Conservation (phyloP, 257 asterid genomes). For the Capsicum rhomboideum region DNA sequence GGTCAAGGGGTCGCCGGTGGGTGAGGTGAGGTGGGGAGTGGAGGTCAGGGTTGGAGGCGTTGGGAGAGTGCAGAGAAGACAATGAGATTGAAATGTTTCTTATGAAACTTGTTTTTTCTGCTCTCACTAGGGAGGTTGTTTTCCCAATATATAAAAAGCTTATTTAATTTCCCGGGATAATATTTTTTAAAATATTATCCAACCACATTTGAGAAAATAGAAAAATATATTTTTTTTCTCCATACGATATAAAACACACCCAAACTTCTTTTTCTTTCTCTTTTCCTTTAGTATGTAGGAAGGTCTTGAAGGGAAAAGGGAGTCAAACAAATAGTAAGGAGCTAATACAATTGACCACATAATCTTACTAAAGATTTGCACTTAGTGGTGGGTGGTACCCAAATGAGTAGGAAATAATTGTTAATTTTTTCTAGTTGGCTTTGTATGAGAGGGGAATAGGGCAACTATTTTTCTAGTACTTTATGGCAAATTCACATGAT, state of each 20-base stretch:
- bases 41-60: neutral
- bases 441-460: conserved; percentile 7
- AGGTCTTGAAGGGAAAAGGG: conserved; percentile 23
- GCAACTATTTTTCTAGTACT: neutral
- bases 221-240: neutral
- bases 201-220: neutral
- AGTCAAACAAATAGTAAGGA: conserved; percentile 42
- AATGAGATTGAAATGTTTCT: neutral
- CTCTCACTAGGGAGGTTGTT: neutral
- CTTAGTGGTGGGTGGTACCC: conserved; percentile 33
- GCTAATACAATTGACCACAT: conserved; percentile 18
- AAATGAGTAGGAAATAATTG: conserved; percentile 57
- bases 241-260: neutral
- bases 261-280: neutral
- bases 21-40: neutral
- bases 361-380: conserved; percentile 26
- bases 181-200: too few relatives aligned
- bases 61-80: neutral
- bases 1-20: too few relatives aligned
- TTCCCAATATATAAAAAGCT: neutral
- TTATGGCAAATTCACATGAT: conserved; percentile 4
- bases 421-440: conserved; percentile 7
- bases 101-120: neutral
- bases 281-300: neutral
- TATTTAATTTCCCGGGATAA: too few relatives aligned